Evolutionary conservation across 768 basidiomycete genomes (phyloP).

Genomic region (Leccinellum rugosiceps): DNA sequence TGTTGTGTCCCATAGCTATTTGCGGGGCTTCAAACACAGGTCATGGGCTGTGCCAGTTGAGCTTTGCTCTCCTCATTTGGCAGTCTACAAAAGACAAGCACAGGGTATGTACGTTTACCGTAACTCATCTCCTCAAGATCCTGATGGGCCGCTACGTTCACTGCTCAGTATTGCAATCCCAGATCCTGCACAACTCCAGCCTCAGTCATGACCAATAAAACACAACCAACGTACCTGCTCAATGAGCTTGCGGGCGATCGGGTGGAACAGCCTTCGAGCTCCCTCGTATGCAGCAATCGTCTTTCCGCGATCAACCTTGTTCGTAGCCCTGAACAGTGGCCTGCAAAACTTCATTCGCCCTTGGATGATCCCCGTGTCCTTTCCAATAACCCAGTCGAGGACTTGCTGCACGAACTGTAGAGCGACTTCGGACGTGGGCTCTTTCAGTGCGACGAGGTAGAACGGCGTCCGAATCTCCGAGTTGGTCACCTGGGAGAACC

Average conservation of each 20-base stretch:
- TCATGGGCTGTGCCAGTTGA: neutral
- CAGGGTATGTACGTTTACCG: neutral
- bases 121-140: neutral
- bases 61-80: neutral
- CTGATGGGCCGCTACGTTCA: neutral
- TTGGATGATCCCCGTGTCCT: conserved; percentile 39
- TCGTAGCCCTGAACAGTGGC: conserved; percentile 41
- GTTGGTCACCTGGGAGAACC: conserved; percentile 40
- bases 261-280: conserved; percentile 42
- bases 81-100: neutral
- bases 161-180: conserved; percentile 1
- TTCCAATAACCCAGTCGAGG: conserved; percentile 45
- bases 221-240: conserved; percentile 38
- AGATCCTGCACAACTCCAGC: conserved; percentile 22
- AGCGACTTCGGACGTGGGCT: conserved; percentile 33
- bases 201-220: neutral
- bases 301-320: conserved; percentile 34
- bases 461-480: conserved; percentile 52
- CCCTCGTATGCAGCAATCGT: conserved; percentile 36
- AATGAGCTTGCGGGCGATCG: conserved; percentile 48
- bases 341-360: conserved; percentile 58
- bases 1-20: neutral
- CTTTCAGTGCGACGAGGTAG: conserved; percentile 47
- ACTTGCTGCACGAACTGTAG: conserved; percentile 33
- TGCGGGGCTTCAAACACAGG: neutral